Conservation (phyloP, 352 stramenopile species). For the Globisporangium middletonii region DNA sequence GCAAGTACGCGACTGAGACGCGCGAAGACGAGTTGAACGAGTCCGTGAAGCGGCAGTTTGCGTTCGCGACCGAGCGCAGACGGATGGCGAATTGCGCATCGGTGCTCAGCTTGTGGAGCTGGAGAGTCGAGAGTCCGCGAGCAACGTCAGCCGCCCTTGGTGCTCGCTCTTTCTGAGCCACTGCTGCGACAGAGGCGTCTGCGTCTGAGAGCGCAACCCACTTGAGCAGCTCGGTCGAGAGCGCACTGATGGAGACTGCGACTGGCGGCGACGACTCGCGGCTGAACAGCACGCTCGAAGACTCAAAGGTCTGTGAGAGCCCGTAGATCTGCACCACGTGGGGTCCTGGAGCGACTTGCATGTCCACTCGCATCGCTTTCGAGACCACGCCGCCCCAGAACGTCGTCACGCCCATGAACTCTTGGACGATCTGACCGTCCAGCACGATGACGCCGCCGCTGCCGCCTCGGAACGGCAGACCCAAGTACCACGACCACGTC, state of each 20-base stretch:
- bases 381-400: slow-evolving; percentile 37
- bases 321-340: slow-evolving; percentile 48
- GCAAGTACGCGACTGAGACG: slow-evolving; percentile 32
- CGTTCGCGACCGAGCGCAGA: slow-evolving; percentile 25
- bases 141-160: slow-evolving; percentile 30
- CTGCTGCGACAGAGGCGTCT: slow-evolving; percentile 20
- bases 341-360: slow-evolving; percentile 26
- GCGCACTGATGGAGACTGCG: slow-evolving; percentile 15
- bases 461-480: slow-evolving; percentile 44
- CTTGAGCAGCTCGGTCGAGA: slow-evolving; percentile 29
- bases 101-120: slow-evolving; percentile 32
- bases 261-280: slow-evolving; percentile 22
- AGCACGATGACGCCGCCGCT: slow-evolving; percentile 36
- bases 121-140: slow-evolving; percentile 34
- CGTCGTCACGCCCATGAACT: slow-evolving; percentile 29
- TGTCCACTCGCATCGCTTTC: slow-evolving; percentile 38
- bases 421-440: slow-evolving; percentile 39
- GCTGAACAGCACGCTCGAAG: slow-evolving; percentile 43
- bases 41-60: slow-evolving; percentile 22
- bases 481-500: slow-evolving; percentile 50
- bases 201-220: slow-evolving; percentile 29
- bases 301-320: slow-evolving; percentile 32
- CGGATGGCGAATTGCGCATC: slow-evolving; percentile 33
- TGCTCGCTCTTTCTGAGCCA: slow-evolving; percentile 27
- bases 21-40: slow-evolving; percentile 40